phyloP scores from a whole-genome alignment of 129 eudicot species.

The Kitagawia praeruptora region DNA sequence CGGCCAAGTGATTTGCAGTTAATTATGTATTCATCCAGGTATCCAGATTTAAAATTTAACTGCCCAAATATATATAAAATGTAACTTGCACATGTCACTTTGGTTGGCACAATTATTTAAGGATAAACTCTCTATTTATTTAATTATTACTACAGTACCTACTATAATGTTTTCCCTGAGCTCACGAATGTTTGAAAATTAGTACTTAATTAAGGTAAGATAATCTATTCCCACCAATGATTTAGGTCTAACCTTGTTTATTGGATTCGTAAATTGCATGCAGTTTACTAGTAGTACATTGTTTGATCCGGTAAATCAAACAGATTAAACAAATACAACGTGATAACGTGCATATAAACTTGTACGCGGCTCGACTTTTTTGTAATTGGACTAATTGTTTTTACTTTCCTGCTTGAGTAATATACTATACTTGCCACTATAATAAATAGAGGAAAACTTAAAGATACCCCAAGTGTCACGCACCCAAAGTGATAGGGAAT shows the following conservation, averaged over 20 bases:
- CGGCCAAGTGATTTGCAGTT: neutral
- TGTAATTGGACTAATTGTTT: neutral
- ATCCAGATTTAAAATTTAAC: neutral
- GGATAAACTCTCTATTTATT: neutral
- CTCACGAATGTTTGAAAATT: slow-evolving; percentile 5
- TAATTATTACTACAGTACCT: too few species aligned
- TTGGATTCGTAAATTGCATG: neutral
- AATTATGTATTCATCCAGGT: neutral
- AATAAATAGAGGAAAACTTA: neutral
- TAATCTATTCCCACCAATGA: neutral
- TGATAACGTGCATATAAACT: neutral
- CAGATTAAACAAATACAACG: neutral
- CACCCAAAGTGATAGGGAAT: neutral
- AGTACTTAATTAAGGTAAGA: neutral
- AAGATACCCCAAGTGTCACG: neutral
- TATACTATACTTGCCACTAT: too few species aligned
- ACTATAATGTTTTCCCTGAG: neutral
- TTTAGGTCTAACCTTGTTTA: neutral
- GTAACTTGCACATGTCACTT: neutral
- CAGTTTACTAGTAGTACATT: neutral
- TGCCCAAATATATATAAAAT: neutral
- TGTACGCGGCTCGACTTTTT: neutral
- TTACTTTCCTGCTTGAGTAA: neutral
- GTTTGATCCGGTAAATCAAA: neutral
- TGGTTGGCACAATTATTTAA: neutral